Conservation (phyloP, 2,329 filamentous ascomycete species). For the Boeremia exigua region DNA sequence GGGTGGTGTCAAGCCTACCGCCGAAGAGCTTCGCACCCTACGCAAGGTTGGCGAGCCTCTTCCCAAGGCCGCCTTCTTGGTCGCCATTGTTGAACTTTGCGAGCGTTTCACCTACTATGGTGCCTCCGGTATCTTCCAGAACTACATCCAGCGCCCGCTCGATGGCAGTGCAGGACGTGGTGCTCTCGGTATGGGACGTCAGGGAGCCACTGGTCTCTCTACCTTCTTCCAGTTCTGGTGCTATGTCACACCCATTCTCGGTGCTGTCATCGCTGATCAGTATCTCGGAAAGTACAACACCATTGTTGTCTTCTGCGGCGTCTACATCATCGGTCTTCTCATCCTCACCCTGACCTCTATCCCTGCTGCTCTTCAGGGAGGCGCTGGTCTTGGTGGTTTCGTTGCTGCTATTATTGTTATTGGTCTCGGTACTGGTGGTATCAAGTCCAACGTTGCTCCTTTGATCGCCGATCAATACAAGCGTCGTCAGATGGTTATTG, state of each 20-base stretch:
- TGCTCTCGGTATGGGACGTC: conserved; percentile 53
- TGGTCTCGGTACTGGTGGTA: conserved; percentile 77
- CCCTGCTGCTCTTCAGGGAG: conserved; percentile 66
- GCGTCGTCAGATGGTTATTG: conserved; percentile 50
- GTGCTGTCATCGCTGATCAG: conserved; percentile 67
- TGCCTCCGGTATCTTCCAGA: conserved; percentile 57
- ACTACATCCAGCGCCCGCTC: conserved; percentile 54
- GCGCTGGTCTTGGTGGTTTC: conserved; percentile 69
- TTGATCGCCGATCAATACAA: conserved; percentile 58
- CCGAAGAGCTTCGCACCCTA: conserved; percentile 51
- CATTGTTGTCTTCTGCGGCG: conserved; percentile 68
- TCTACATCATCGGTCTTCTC: conserved; percentile 70
- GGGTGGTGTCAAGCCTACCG: conserved; percentile 49
- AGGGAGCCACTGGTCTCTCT: conserved; percentile 54
- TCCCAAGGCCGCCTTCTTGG: conserved; percentile 55
- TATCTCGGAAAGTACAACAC: conserved; percentile 75
- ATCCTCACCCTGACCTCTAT: conserved; percentile 71
- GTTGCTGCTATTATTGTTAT: conserved; percentile 67
- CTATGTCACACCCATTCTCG: conserved; percentile 52
- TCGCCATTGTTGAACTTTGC: conserved; percentile 58
- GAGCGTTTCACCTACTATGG: conserved; percentile 59
- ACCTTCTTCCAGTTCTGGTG: conserved; percentile 55
- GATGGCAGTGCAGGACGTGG: conserved; percentile 48
- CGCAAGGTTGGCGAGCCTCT: conserved; percentile 56
- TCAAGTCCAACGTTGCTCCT: conserved; percentile 77